Evolutionary conservation across 139 green algal species (phyloP).

Genomic region (Gonium pectorale): DNA sequence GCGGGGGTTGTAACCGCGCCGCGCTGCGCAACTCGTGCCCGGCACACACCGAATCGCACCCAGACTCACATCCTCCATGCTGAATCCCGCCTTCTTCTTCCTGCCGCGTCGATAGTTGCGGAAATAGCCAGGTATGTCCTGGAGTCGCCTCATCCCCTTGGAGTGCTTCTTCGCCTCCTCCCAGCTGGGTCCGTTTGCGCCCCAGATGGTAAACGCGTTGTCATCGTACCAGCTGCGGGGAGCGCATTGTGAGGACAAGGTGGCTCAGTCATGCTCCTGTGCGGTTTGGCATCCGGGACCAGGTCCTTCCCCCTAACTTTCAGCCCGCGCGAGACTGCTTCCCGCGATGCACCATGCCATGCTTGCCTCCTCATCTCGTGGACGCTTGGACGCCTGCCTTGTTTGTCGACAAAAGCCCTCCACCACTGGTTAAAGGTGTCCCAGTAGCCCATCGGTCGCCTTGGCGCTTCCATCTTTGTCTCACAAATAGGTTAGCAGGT

Average conservation of each 20-base stretch:
- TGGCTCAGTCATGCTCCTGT: no score
- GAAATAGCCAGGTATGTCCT: slow-evolving; percentile 37
- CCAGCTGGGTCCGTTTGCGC: slow-evolving; percentile 16
- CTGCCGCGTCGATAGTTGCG: slow-evolving; percentile 15
- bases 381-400: slow-evolving; percentile 31
- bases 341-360: not conserved
- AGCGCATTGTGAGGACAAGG: no score
- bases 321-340: no score
- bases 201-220: slow-evolving; percentile 8
- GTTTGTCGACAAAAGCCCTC: slow-evolving; percentile 2
- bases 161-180: slow-evolving; percentile 39
- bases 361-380: slow-evolving; percentile 38
- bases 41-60: not conserved
- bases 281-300: no score
- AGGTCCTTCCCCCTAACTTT: no score
- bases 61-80: not conserved
- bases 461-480: not conserved
- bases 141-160: slow-evolving; percentile 31
- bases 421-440: slow-evolving; percentile 36
- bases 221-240: slow-evolving; percentile 26
- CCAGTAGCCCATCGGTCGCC: slow-evolving; percentile 36
- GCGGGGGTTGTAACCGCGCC: no score
- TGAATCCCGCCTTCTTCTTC: not conserved
- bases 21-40: not conserved
- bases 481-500: no score